These are phyloP conservation scores for Cytidiella melzeri DNA, from an alignment of 768 basidiomycete genomes.

Conservation along the genomic window DNA sequence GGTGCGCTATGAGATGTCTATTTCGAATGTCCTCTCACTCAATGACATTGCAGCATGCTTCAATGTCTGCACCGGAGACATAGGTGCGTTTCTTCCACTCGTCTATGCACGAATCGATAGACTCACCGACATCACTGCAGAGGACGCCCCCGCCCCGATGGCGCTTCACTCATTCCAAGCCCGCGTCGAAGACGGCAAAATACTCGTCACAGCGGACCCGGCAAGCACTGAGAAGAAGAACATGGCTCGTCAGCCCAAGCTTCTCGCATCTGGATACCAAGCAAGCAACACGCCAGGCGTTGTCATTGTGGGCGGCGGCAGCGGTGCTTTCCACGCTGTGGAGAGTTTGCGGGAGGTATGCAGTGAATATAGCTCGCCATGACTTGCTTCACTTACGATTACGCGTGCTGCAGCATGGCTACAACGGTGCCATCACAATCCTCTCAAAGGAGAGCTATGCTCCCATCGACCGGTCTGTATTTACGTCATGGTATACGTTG, in stretches of 20 bases:
- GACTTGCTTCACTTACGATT: background rate
- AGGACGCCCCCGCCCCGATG: constrained; percentile 84
- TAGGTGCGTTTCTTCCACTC: constrained; percentile 40
- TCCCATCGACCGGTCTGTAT: constrained; percentile 72
- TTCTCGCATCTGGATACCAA: constrained; percentile 37
- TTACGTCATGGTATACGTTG: background rate
- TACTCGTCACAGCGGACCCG: constrained; percentile 68
- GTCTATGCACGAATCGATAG: background rate
- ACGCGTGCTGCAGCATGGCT: constrained; percentile 53
- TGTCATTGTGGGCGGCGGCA: constrained; percentile 83
- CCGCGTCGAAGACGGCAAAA: constrained; percentile 61
- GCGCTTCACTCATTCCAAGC: constrained; percentile 77
- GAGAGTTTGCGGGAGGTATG: constrained; percentile 78
- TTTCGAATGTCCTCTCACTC: background rate
- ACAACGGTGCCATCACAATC: constrained; percentile 68
- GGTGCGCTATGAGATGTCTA: constrained; percentile 36
- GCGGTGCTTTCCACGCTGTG: constrained; percentile 68
- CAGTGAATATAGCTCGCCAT: background rate
- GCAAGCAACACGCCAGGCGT: constrained; percentile 56
- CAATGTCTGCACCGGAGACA: constrained; percentile 79
- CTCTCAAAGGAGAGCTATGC: constrained; percentile 73
- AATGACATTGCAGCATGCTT: constrained; percentile 60
- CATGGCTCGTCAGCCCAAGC: constrained; percentile 53
- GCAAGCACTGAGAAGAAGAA: constrained; percentile 59
- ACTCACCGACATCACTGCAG: constrained; percentile 28